phyloP scores from a whole-genome alignment of 2,329 filamentous ascomycete genomes.

The Reticulascus tulasneorum region DNA sequence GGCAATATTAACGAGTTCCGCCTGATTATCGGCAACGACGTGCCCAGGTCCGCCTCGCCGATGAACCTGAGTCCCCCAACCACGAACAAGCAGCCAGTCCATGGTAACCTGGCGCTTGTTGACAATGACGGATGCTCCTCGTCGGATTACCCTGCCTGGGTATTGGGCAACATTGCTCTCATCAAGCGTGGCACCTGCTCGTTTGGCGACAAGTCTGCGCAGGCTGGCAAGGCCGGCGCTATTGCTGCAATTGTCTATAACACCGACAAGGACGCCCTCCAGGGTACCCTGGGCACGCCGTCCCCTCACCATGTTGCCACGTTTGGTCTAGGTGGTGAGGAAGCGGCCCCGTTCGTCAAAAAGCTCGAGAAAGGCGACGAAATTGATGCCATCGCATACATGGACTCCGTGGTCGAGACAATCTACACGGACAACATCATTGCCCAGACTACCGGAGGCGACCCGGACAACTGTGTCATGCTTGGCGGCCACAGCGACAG shows the following conservation, averaged over 20 bases:
- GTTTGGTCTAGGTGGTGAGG: constrained; percentile 59
- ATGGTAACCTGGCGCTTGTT: constrained; percentile 57
- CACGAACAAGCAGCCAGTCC: constrained; percentile 52
- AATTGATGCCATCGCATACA: constrained; percentile 54
- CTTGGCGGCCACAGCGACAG: constrained; percentile 62
- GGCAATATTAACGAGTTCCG: constrained; percentile 57
- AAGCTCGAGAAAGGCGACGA: constrained; percentile 47
- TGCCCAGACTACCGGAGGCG: constrained; percentile 56
- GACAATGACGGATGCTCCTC: constrained; percentile 59
- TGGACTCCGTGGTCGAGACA: constrained; percentile 52
- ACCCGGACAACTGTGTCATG: constrained; percentile 61
- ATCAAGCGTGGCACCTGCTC: constrained; percentile 66
- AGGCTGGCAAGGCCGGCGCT: constrained; percentile 67
- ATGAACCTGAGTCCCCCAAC: constrained; percentile 68
- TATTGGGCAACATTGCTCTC: constrained; percentile 64
- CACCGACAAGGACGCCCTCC: constrained; percentile 57
- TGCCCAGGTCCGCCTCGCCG: constrained; percentile 46
- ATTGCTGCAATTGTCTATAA: constrained; percentile 72
- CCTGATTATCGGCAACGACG: constrained; percentile 50
- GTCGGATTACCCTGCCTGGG: constrained; percentile 57
- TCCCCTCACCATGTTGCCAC: constrained; percentile 60
- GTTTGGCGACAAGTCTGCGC: constrained; percentile 67
- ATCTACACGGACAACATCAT: constrained; percentile 58
- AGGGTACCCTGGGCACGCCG: constrained; percentile 65
- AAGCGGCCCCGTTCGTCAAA: constrained; percentile 53